These are phyloP conservation scores for Suhomyces xylopsoci DNA, from an alignment of 805 yeast species.

Conservation along the genomic window DNA sequence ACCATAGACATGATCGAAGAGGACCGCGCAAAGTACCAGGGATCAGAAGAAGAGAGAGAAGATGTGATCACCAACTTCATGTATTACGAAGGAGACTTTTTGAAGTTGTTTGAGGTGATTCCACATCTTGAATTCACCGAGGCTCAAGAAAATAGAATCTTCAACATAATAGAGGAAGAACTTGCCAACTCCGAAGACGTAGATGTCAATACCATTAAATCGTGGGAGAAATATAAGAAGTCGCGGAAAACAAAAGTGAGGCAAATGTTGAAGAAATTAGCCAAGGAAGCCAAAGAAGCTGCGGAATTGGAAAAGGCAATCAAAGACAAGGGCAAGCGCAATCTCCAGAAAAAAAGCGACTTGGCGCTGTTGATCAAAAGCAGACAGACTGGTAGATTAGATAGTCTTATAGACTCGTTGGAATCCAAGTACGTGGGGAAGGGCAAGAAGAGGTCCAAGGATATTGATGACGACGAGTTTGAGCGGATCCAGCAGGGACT, in stretches of 20 bases:
- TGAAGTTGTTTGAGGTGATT: conserved; percentile 66
- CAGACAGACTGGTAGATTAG: conserved; percentile 43
- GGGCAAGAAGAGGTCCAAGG: conserved; percentile 36
- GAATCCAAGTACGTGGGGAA: conserved; percentile 49
- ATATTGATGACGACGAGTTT: conserved; percentile 51
- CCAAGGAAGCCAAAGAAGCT: conserved; percentile 66
- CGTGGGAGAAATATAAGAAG: conserved; percentile 52
- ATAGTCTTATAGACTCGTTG: conserved; percentile 44
- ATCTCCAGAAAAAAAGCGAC: conserved; percentile 34
- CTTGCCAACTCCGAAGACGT: conserved; percentile 21
- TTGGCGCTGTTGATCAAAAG: conserved; percentile 49
- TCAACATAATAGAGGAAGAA: conserved; percentile 43
- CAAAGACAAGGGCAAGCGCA: conserved; percentile 31
- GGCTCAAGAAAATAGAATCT: conserved; percentile 61
- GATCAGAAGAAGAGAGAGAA: conserved; percentile 51
- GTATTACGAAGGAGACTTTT: conserved; percentile 64
- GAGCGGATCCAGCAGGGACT: conserved; percentile 40
- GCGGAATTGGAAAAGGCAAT: conserved; percentile 42
- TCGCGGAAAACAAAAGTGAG: conserved; percentile 47
- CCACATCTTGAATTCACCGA: conserved; percentile 69
- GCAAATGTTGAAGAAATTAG: conserved; percentile 48
- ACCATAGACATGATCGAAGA: conserved; percentile 65
- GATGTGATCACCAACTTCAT: conserved; percentile 64
- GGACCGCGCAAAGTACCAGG: conserved; percentile 64
- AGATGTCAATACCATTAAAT: conserved; percentile 26